Evolutionary conservation across 2,329 filamentous ascomycete genomes (phyloP).

Genomic region (Fusarium sp.): DNA sequence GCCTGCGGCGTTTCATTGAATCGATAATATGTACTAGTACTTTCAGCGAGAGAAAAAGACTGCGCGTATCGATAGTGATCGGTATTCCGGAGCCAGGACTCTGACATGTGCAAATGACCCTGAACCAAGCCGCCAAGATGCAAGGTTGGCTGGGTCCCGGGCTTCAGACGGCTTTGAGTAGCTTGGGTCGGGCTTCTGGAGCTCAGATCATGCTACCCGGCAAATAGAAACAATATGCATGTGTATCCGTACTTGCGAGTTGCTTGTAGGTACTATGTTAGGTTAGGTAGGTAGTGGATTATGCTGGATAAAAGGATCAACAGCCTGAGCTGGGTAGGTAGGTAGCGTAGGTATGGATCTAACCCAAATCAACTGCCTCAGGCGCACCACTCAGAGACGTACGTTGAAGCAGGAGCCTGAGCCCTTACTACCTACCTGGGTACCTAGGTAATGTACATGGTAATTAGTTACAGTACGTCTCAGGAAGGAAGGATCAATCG

Average conservation of each 20-base stretch:
- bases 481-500: background rate
- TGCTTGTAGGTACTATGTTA: background rate
- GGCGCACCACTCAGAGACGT: constrained; percentile 42
- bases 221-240: background rate
- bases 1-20: background rate
- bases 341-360: background rate
- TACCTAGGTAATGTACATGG: too few relatives aligned
- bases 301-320: constrained; percentile 42
- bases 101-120: constrained; percentile 10
- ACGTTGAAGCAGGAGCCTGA: constrained; percentile 12
- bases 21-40: background rate
- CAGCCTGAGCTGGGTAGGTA: constrained; percentile 15
- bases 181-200: constrained; percentile 11
- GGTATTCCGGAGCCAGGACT: background rate
- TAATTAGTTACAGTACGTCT: background rate
- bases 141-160: constrained; percentile 12
- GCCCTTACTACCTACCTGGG: background rate
- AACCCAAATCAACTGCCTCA: constrained; percentile 29
- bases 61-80: background rate
- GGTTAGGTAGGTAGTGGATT: background rate
- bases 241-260: background rate
- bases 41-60: background rate
- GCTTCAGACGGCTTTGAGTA: constrained; percentile 2
- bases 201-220: constrained; percentile 26
- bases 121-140: background rate